Evolutionary conservation across 2,329 filamentous ascomycete species (phyloP), one percentile per base, ranked within the genome.

Genomic region (Aspergillus pseudoviridinutans): DNA sequence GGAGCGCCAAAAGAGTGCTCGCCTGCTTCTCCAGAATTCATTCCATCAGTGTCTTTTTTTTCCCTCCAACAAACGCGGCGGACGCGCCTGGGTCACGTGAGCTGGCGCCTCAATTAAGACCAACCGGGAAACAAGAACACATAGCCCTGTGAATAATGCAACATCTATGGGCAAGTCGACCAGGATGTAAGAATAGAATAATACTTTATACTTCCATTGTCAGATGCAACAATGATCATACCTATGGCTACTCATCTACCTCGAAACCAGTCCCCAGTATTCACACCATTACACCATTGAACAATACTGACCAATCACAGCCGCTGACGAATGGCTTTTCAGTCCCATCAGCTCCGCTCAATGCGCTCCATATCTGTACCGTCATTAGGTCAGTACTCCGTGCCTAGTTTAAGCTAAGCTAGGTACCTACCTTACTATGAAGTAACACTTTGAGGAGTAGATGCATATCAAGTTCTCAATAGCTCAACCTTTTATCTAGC

Each of bases 1-100:
- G 12, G 4, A 47, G 20, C 10, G 24, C 44, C n/a, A 25, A 24
- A 47, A 47, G 22, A 24, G 44, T 27, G 20, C 44, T 47, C 44
- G 47, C 52, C 58, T 50, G 58, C 56, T 58, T 61, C 54, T 47
- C 44, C 44, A 47, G 24, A 24, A 47, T 47, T 14, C 8, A 32
- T 42, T 51, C 20, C 47, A 35, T 35, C 46, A 44, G 55, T 24
- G 53, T 47, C 53, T 63, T 58, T 57, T 57, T 56, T 61, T 61
- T 57, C 60, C 58, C 60, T 58, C 58, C 58, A 59, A 49, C 50
- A 56, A 57, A 59, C 58, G 62, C 62, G 63, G 55, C 51, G 53
- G 56, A 61, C 64, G 64, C 64, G 64, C 58, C 44, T 24, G 29
- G 17, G 53, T 66, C 64, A 66, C 64, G 64, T 66, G 64, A 38